Percentiles rank a stretch among this genome's conserved stretches.
Conservation (phyloP, 2,329 filamentous ascomycete genomes). For the Monosporascus sp. region DNA sequence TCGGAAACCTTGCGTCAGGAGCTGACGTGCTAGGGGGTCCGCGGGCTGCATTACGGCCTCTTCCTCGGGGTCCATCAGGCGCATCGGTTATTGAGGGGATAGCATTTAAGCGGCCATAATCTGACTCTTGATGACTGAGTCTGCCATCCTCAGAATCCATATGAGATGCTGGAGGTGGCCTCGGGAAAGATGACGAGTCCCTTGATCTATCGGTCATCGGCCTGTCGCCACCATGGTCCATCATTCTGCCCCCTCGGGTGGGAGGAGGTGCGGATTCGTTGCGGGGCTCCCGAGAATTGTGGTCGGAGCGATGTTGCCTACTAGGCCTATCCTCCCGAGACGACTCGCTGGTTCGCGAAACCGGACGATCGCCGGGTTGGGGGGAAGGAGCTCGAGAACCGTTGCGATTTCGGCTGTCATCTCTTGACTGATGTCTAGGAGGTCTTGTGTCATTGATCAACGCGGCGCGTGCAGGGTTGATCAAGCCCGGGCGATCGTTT, state of each 20-base stretch:
- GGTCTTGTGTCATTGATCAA: slow-evolving; percentile 37
- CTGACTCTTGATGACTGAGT: slow-evolving; percentile 51
- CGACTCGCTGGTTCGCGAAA: slow-evolving; percentile 31
- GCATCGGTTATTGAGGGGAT: slow-evolving; percentile 38
- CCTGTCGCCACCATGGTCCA: slow-evolving; percentile 37
- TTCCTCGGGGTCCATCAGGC: slow-evolving; percentile 52
- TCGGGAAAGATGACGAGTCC: slow-evolving; percentile 35
- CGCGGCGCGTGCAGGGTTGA: slow-evolving; percentile 45
- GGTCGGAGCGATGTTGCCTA: slow-evolving; percentile 36
- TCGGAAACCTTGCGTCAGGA: slow-evolving; percentile 38
- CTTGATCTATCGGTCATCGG: slow-evolving; percentile 33
- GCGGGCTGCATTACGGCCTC: slow-evolving; percentile 39
- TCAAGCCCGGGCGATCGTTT: slow-evolving; percentile 31
- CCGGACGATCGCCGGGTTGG: slow-evolving; percentile 36
- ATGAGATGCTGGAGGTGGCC: slow-evolving; percentile 26
- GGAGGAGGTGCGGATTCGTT: slow-evolving; percentile 20
- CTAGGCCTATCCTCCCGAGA: slow-evolving; percentile 42
- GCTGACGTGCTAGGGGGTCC: slow-evolving; percentile 31
- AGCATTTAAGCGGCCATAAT: slow-evolving; percentile 57
- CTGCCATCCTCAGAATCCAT: slow-evolving; percentile 47
- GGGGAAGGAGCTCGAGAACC: slow-evolving; percentile 40
- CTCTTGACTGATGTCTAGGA: slow-evolving; percentile 33
- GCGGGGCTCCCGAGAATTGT: slow-evolving; percentile 27
- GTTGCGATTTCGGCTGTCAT: slow-evolving; percentile 39
- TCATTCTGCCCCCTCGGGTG: slow-evolving; percentile 22